Evolutionary conservation across 169 alveolate genomes (phyloP), one percentile per base, ranked within the genome.

Genomic region (Plasmodium adleri): DNA sequence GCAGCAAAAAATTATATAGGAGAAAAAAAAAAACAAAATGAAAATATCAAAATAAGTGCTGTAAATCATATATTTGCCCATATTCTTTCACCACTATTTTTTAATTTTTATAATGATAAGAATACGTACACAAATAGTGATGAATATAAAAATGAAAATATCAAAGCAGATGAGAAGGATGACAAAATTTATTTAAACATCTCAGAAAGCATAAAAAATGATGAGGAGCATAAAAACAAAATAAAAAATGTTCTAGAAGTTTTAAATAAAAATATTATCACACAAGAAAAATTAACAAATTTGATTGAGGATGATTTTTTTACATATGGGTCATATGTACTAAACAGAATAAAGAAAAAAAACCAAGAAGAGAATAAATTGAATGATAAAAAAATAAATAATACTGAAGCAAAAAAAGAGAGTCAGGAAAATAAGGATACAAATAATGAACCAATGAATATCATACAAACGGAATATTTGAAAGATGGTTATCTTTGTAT

Each of bases 31-130:
- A 80, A 66, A 62, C 22, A 58, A 9, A 67, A 67, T 59, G 52
- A 28, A 15, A 52, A 59, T 72, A 67, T 80, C 67, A 58, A 56
- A 80, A 28, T 70, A 56, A 80, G 85, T 32, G 60, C 90, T 10
- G 62, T 80, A 50, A 80, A 80, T 80, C 90, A 80, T 32, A 52
- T 80, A 56, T 80, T 67, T 80, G 90, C 90, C 0, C 90, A 80
- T 54, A 64, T 80, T 64, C 83, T 80, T 17, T 80, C 90, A 5
- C 90, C 90, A 22, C 22, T 80, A 58, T 80, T 80, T 80, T 68
- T 80, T 39, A 39, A 54, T 52, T 60, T 80, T 63, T 80, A 80
- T 43, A 43, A 67, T 7, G 90, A 80, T 58, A 22, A 26, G 28
- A 68, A 80, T 43, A 80, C 90, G 24, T 80, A 54, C 32, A 80